A percentile compares a stretch with the other conserved stretches of the same genome.
These are phyloP conservation scores for Candida insectalens DNA, from an alignment of 805 yeast genomes.

Conservation along the genomic window DNA sequence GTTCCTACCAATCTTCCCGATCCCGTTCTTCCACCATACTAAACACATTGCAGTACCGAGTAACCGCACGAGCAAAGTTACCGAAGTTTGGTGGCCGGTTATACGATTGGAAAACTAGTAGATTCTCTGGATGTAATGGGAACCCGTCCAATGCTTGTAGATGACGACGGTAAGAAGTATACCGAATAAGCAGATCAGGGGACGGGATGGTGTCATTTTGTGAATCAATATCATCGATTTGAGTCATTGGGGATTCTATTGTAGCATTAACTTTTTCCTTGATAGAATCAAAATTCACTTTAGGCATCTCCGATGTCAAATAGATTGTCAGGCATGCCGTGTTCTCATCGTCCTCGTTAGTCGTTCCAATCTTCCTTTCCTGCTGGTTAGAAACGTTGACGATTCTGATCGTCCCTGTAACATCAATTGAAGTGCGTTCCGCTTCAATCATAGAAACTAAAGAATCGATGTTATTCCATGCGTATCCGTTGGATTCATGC, in stretches of 20 bases:
- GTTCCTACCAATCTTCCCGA: too few species aligned
- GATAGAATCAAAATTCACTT: too few species aligned
- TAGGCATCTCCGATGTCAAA: too few species aligned
- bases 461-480: conserved; percentile 20
- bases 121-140: neutral
- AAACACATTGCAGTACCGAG: neutral
- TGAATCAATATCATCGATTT: too few species aligned
- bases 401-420: neutral
- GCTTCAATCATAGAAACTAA: conserved; percentile 17
- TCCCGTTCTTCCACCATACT: too few species aligned
- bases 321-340: too few species aligned
- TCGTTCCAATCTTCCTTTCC: neutral
- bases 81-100: neutral
- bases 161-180: neutral
- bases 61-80: neutral
- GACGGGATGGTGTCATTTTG: neutral
- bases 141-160: neutral
- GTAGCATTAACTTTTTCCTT: too few species aligned
- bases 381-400: neutral
- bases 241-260: too few species aligned
- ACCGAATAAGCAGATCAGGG: neutral
- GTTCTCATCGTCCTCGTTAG: too few species aligned
- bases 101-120: neutral
- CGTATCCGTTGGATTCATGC: conserved; percentile 19
- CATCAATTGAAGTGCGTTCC: conserved; percentile 9